phyloP scores from a whole-genome alignment of 140 eudicot species.

The Anethum foeniculum region DNA sequence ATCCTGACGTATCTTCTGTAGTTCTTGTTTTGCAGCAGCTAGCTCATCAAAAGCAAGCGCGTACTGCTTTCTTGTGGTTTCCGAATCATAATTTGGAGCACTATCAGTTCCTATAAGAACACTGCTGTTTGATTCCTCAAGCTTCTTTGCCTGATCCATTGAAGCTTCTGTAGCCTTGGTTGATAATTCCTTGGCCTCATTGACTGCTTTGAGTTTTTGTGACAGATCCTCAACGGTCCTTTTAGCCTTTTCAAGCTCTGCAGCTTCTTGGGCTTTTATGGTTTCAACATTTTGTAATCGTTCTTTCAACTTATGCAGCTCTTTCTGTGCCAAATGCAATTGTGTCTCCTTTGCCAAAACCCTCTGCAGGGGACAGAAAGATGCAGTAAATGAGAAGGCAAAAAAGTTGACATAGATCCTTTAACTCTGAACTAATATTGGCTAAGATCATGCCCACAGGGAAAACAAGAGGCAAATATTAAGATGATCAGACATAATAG shows the following conservation, averaged over 20 bases:
- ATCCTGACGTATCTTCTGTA: conserved; percentile 58
- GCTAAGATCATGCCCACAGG: background rate
- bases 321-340: conserved; percentile 80
- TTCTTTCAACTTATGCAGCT: conserved; percentile 72
- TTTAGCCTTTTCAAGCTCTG: conserved; percentile 76
- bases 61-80: conserved; percentile 45
- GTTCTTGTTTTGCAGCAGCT: conserved; percentile 71
- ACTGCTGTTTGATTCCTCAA: conserved; percentile 36
- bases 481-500: background rate
- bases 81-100: conserved; percentile 32
- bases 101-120: conserved; percentile 17
- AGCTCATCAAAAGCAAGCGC: conserved; percentile 46
- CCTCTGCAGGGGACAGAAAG: conserved; percentile 37
- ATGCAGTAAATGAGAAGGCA: background rate
- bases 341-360: conserved; percentile 74
- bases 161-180: conserved; percentile 50
- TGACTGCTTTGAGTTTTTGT: conserved; percentile 49
- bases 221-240: conserved; percentile 58
- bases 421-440: background rate
- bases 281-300: conserved; percentile 61
- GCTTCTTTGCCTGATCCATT: conserved; percentile 45
- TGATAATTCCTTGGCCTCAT: conserved; percentile 62
- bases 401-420: background rate
- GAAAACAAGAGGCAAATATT: background rate
- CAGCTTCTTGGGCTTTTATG: conserved; percentile 63